Evolutionary conservation across 108 stramenopile species (phyloP).

Genomic region (Nitzschia palea): DNA sequence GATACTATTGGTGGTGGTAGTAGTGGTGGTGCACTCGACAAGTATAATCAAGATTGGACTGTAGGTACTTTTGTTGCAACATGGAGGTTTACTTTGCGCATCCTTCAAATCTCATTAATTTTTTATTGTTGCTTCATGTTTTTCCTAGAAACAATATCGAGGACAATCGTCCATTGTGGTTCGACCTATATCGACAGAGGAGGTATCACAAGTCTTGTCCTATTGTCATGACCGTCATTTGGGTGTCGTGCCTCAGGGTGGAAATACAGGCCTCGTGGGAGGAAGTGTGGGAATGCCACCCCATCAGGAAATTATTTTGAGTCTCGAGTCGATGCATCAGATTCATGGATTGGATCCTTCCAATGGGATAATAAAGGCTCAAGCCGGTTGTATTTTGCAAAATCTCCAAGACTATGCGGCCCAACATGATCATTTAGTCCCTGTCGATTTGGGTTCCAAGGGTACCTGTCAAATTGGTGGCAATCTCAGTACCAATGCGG

Average conservation of each 20-base stretch:
- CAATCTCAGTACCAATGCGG: slow-evolving; percentile 95
- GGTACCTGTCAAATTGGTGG: slow-evolving; percentile 97
- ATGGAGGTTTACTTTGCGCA: too few relatives aligned
- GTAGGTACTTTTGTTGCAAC: neutral
- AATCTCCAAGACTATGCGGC: slow-evolving; percentile 72
- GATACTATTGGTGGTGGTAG: too few relatives aligned
- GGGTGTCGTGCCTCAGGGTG: slow-evolving; percentile 91
- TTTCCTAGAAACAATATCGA: slow-evolving; percentile 43
- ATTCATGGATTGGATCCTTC: slow-evolving; percentile 71
- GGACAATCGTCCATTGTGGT: slow-evolving; percentile 62
- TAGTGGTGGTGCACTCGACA: slow-evolving; percentile 30
- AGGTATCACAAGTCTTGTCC: slow-evolving; percentile 82
- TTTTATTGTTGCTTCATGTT: too few relatives aligned
- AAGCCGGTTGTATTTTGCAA: slow-evolving; percentile 93
- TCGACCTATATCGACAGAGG: slow-evolving; percentile 54
- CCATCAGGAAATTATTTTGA: slow-evolving; percentile 81
- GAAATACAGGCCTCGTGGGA: slow-evolving; percentile 96
- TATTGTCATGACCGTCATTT: slow-evolving; percentile 80
- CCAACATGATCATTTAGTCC: slow-evolving; percentile 63
- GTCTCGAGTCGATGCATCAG: slow-evolving; percentile 49
- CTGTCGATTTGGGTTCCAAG: slow-evolving; percentile 95
- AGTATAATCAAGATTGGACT: slow-evolving; percentile 68
- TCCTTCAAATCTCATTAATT: too few relatives aligned
- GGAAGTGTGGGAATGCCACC: slow-evolving; percentile 65
- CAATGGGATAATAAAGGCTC: slow-evolving; percentile 78